phyloP scores from a whole-genome alignment of 2,329 filamentous ascomycete genomes.

The Cordyceps cicadae region DNA sequence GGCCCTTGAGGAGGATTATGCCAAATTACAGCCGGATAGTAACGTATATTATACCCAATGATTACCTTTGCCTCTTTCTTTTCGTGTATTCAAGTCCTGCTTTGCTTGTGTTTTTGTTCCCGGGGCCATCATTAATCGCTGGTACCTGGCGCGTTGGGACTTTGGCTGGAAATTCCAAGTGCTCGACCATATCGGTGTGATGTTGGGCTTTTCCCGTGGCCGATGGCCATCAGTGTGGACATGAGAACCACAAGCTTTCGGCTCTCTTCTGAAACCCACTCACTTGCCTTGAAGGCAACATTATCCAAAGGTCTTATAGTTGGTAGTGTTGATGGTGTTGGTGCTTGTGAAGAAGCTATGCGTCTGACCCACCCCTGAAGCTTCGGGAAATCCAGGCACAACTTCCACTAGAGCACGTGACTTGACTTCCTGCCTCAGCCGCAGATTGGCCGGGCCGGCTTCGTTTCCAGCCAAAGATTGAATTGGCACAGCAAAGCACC shows the following conservation, averaged over 20 bases:
- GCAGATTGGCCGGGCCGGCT: conserved; percentile 19
- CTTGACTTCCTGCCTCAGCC: conserved; percentile 22
- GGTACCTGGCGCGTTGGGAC: too few species aligned
- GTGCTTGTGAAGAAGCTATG: not conserved
- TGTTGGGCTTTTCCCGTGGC: too few species aligned
- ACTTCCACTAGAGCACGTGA: conserved; percentile 16
- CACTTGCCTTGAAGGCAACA: too few species aligned
- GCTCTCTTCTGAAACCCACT: too few species aligned
- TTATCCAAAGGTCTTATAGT: too few species aligned
- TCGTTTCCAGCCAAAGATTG: conserved; percentile 28
- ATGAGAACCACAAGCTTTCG: too few species aligned
- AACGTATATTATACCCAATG: not conserved
- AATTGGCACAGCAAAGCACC: conserved; percentile 21
- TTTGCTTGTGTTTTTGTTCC: not conserved
- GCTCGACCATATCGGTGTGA: too few species aligned
- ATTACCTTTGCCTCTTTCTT: not conserved
- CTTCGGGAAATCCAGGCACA: conserved; percentile 3
- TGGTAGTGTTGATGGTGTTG: too few species aligned
- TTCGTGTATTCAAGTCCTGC: not conserved
- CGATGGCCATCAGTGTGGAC: too few species aligned
- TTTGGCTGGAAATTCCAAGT: too few species aligned
- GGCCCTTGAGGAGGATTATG: not conserved
- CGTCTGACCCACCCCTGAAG: not conserved
- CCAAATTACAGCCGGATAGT: not conserved
- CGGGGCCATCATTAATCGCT: too few species aligned